These are phyloP conservation scores for Cryphonectria naterciae DNA, from an alignment of 2,329 filamentous ascomycete genomes.

Conservation along the genomic window DNA sequence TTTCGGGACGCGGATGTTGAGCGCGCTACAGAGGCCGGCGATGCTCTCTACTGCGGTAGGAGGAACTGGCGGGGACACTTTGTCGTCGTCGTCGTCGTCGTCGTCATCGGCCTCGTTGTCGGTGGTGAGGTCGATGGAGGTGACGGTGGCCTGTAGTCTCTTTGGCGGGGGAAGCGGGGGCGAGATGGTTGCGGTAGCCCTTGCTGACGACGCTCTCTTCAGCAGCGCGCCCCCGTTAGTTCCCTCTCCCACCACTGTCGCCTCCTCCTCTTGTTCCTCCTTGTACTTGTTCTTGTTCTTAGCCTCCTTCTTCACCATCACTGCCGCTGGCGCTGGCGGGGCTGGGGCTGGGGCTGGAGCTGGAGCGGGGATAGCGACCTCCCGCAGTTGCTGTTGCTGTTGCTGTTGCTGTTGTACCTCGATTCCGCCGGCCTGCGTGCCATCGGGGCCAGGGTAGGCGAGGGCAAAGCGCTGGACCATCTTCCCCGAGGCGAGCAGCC, in stretches of 20 bases:
- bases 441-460: background rate
- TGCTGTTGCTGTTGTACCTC: background rate
- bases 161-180: constrained; percentile 5
- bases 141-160: constrained; percentile 16
- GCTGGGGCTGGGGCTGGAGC: background rate
- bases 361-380: background rate
- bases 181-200: background rate
- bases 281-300: background rate
- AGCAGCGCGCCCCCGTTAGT: background rate
- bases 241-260: background rate
- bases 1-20: constrained; percentile 40
- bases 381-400: background rate
- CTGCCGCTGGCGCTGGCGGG: background rate
- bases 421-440: too few relatives aligned
- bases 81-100: background rate
- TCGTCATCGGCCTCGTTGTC: background rate
- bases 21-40: constrained; percentile 37
- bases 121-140: background rate
- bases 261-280: background rate
- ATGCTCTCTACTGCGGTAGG: constrained; percentile 36
- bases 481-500: constrained; percentile 39
- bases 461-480: constrained; percentile 35
- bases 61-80: background rate
- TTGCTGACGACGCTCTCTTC: background rate
- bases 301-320: background rate